A percentile compares a stretch with the other conserved stretches of the same genome.
Evolutionary conservation across 768 basidiomycete species (phyloP).

Genomic region (Pisolithus orientalis): DNA sequence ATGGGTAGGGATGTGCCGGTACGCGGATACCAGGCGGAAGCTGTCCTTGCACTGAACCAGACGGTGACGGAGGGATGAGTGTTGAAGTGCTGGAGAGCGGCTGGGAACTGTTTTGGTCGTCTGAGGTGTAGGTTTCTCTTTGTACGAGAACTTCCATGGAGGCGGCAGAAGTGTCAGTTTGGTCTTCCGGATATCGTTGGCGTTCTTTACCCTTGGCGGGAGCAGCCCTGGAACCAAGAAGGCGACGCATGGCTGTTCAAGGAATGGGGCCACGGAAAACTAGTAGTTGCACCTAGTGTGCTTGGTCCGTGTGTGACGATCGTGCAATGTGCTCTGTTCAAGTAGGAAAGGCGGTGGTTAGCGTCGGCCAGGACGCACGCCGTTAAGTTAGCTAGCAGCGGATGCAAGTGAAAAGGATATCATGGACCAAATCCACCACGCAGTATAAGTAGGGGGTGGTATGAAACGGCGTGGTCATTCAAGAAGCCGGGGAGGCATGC

Average conservation of each 20-base stretch:
- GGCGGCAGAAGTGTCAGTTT: not conserved
- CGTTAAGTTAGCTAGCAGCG: not conserved
- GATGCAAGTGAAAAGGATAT: not conserved
- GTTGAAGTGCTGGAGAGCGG: conserved; percentile 16
- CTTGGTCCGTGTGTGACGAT: conserved; percentile 16
- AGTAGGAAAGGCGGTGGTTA: not conserved
- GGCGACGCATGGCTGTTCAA: conserved; percentile 24
- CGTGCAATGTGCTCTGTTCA: conserved; percentile 3
- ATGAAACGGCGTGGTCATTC: conserved; percentile 9
- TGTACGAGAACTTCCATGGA: conserved; percentile 22
- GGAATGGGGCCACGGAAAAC: conserved; percentile 10
- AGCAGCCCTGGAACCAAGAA: conserved; percentile 23
- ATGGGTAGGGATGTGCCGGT: conserved; percentile 28
- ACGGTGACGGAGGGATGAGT: conserved; percentile 11
- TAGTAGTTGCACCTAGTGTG: conserved; percentile 5
- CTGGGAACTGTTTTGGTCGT: conserved; percentile 8
- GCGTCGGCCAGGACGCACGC: conserved; percentile 2
- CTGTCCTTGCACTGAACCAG: conserved; percentile 14
- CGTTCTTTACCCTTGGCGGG: conserved; percentile 21
- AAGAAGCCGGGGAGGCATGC: conserved; percentile 7
- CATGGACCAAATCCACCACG: not conserved
- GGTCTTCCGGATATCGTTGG: conserved; percentile 9
- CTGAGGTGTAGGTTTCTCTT: conserved; percentile 24
- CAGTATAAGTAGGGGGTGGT: not conserved
- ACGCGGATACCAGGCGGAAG: conserved; percentile 29